phyloP scores from a whole-genome alignment of 75 land plant genomes.

The Larix kaempferi region DNA sequence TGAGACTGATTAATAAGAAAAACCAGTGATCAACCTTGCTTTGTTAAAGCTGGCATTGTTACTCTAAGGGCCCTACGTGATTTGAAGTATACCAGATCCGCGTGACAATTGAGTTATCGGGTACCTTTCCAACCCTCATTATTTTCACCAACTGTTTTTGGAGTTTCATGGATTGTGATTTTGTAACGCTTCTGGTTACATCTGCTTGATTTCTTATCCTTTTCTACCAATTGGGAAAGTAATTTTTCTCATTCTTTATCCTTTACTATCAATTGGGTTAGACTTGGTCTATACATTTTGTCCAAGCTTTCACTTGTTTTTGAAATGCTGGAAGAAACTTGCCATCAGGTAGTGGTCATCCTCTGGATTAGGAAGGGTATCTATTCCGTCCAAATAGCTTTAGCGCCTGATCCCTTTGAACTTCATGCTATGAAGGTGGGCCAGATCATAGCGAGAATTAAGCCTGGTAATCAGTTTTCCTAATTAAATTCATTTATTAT shows the following conservation, averaged over 20 bases:
- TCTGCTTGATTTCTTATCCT: background rate
- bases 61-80: background rate
- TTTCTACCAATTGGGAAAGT: background rate
- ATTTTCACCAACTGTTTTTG: background rate
- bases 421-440: no score
- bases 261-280: no score
- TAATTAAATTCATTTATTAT: background rate
- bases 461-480: no score
- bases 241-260: no score
- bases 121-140: background rate
- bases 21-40: background rate
- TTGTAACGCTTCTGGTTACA: background rate
- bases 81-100: background rate
- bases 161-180: background rate
- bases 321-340: no score
- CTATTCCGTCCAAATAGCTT: no score
- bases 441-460: no score
- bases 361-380: no score
- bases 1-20: background rate
- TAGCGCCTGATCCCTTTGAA: no score
- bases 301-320: no score
- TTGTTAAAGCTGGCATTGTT: background rate
- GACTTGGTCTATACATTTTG: no score
- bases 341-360: no score
- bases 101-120: background rate